phyloP scores from a whole-genome alignment of 2,329 filamentous ascomycete genomes.

The Aspergillus fijiensis region DNA sequence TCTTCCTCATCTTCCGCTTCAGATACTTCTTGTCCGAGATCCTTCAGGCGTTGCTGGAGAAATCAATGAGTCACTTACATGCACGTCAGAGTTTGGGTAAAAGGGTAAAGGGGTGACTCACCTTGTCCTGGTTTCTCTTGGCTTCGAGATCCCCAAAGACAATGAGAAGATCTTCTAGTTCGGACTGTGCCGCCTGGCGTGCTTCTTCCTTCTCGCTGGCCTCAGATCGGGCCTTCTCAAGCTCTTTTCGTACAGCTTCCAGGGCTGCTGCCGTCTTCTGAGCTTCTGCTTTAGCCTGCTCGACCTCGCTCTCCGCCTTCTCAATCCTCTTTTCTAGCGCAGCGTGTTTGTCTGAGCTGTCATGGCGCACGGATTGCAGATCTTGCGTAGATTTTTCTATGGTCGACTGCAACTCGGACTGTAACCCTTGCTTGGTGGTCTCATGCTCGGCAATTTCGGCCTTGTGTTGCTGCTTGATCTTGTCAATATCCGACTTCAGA shows the following conservation, averaged over 20 bases:
- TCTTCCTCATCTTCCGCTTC: slow-evolving; percentile 70
- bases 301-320: slow-evolving; percentile 30
- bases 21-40: slow-evolving; percentile 68
- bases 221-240: slow-evolving; percentile 35
- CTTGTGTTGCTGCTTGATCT: slow-evolving; percentile 62
- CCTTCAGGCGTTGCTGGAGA: slow-evolving; percentile 57
- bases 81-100: background rate
- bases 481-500: slow-evolving; percentile 49
- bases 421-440: slow-evolving; percentile 58
- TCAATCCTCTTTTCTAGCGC: slow-evolving; percentile 54
- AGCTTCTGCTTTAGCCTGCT: slow-evolving; percentile 42
- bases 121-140: slow-evolving; percentile 73
- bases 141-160: slow-evolving; percentile 79
- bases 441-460: slow-evolving; percentile 61
- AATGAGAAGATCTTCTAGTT: slow-evolving; percentile 78
- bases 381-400: slow-evolving; percentile 54
- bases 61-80: slow-evolving; percentile 4
- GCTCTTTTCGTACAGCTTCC: slow-evolving; percentile 42
- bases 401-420: slow-evolving; percentile 50
- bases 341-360: slow-evolving; percentile 47
- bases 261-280: slow-evolving; percentile 53
- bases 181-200: slow-evolving; percentile 64
- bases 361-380: slow-evolving; percentile 56
- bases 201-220: slow-evolving; percentile 58
- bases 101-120: slow-evolving; percentile 38